Evolutionary conservation across 2,329 filamentous ascomycete species (phyloP).

Genomic region (Claviceps paspali): DNA sequence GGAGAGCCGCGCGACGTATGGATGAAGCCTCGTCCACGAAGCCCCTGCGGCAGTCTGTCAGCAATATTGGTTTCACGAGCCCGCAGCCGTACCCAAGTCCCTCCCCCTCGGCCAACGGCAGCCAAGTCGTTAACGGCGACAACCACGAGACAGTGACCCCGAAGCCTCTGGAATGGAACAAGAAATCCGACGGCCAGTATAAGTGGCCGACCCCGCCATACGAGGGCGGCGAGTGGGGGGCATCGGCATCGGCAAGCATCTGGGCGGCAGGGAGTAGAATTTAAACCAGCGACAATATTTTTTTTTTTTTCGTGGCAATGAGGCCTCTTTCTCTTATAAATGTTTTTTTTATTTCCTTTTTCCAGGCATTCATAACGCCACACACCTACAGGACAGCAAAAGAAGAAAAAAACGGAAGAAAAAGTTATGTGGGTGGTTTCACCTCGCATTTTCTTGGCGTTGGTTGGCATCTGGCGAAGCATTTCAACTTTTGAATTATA

Average conservation of each 20-base stretch:
- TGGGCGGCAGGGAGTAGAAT: slow-evolving; percentile 56
- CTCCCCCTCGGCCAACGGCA: slow-evolving; percentile 69
- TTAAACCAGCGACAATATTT: slow-evolving; percentile 18
- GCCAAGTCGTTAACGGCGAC: slow-evolving; percentile 59
- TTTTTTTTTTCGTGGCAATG: neutral
- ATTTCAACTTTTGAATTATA: slow-evolving; percentile 9
- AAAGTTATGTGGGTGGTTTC: slow-evolving; percentile 9
- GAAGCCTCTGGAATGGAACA: slow-evolving; percentile 55
- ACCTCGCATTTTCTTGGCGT: slow-evolving; percentile 5
- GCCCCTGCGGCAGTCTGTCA: slow-evolving; percentile 44
- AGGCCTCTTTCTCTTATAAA: too few species aligned
- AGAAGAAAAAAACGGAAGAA: slow-evolving; percentile 2
- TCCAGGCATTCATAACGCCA: too few species aligned
- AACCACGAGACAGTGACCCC: slow-evolving; percentile 45
- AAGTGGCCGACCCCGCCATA: slow-evolving; percentile 96
- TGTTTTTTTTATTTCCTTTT: neutral
- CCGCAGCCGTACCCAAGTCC: slow-evolving; percentile 44
- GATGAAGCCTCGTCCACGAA: slow-evolving; percentile 30
- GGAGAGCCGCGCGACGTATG: slow-evolving; percentile 57
- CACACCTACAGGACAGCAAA: slow-evolving; percentile 4
- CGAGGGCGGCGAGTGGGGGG: slow-evolving; percentile 84
- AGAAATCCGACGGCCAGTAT: slow-evolving; percentile 35
- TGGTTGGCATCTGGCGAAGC: slow-evolving; percentile 1
- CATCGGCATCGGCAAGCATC: slow-evolving; percentile 67
- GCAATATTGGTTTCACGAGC: slow-evolving; percentile 42